Evolutionary conservation across 148 eudicot genomes (phyloP), one percentile per base, ranked within the genome.

Genomic region (Chenopodium album): DNA sequence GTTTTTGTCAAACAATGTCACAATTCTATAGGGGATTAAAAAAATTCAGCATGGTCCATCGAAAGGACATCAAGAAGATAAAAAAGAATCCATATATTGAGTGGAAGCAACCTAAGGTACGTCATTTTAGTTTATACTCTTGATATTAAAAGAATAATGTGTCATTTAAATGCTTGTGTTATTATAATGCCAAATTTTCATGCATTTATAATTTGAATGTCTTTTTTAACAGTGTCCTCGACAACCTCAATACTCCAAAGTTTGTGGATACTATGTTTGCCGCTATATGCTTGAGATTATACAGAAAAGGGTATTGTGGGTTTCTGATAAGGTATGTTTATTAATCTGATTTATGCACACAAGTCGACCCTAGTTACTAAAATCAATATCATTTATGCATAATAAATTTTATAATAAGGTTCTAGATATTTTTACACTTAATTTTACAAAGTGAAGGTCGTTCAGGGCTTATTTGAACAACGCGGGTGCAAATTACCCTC

Each of bases 241-340:
- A 54, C 78, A 75, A 29, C n/a, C 78, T 22, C 12, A 13, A 13
- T 52, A 10, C 22, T 4, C 11, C 1, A 31, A 23, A 2, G 63
- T 23, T 56, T 75, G 66, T 67, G 71, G 71, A 31, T 67, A 67
- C 31, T 67, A 67, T 31, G 34, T 67, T 1, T 67, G 71, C 31
- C 78, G 66, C 11, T 75, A 75, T 20, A 75, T 75, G 34, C 32
- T 52, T 29, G 78, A 75, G 78, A 52, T 13, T 16, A 19, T 54
- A 7, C 56, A 56, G 13, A 54, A 7, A 4, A 75, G 63, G 31
- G 65, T 22, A 75, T 65, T 4, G 13, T 6, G 48, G 32, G 26
- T 73, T 26, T 60, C 62, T 2, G 76, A 73, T n/a, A 67, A 67
- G 71, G 41, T 31, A 67, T 37, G 41, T 37, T 26, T 26, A 26